Percentiles rank a stretch among this genome's conserved stretches.
These are phyloP conservation scores for Leccinum fuscescens DNA, from an alignment of 1,284 basidiomycete genomes.

Conservation along the genomic window DNA sequence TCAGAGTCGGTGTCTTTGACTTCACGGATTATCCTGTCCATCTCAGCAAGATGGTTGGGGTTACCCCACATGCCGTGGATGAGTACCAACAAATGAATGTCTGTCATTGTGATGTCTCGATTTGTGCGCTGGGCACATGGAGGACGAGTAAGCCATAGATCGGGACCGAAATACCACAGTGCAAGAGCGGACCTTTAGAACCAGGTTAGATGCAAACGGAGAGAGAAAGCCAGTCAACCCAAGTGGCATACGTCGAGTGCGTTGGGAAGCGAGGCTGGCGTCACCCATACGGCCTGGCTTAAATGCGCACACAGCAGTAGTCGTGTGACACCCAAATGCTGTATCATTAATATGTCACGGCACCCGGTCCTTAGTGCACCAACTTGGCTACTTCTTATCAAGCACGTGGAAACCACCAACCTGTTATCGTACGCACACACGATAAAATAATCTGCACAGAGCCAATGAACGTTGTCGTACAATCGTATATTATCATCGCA, in stretches of 20 bases:
- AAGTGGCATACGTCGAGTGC: conserved; percentile 5
- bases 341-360: conserved; percentile 2
- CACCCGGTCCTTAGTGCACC: background rate
- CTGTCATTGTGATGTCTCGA: conserved; percentile 23
- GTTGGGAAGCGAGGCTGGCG: conserved; percentile 5
- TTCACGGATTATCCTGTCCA: conserved; percentile 45
- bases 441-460: conserved; percentile 3
- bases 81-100: conserved; percentile 63
- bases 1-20: conserved; percentile 24
- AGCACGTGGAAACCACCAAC: background rate
- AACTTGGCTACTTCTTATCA: background rate
- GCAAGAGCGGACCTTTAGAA: conserved; percentile 5
- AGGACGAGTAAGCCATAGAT: conserved; percentile 1
- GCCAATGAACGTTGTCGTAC: background rate
- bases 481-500: background rate
- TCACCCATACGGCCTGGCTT: conserved; percentile 6
- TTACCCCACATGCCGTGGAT: conserved; percentile 88
- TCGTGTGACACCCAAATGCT: background rate
- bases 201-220: background rate
- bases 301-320: background rate
- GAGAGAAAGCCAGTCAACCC: background rate
- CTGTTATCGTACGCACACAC: background rate
- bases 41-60: conserved; percentile 50
- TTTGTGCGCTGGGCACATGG: background rate
- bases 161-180: background rate